Evolutionary conservation across 768 basidiomycete genomes (phyloP), one percentile per base, ranked within the genome.

Genomic region (Pisolithus orientalis): DNA sequence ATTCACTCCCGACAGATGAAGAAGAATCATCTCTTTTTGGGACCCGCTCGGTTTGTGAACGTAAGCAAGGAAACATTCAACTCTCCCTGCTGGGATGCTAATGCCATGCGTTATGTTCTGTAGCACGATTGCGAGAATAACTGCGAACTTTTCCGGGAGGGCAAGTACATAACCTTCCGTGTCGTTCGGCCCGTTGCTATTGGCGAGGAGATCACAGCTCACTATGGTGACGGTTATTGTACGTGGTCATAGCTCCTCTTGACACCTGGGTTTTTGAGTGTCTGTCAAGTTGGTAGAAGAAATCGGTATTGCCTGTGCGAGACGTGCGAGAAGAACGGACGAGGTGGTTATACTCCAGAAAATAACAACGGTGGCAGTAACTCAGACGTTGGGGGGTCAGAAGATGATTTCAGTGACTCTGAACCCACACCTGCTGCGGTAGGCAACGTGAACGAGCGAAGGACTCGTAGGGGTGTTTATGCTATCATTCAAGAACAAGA

Each of bases 151-250:
- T 90, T 92, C 63, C 87, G 90, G 44, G 87, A 90, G 71, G 90
- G 90, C 44, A 82, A 83, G 64, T 90, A 90, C 64, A 92, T 93
- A 70, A 92, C 91, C 27, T 93, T 93, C 70, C 82, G 88, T 39
- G 86, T 87, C 52, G 76, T 91, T 64, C 80, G 83, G 67, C 78
- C 83, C 51, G 91, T 93, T 62, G 75, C 77, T 40, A 71, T 86
- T 25, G 90, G 90, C 31, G 90, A 93, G 68, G 90, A 93, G 68
- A 85, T 93, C 44, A 90, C 90, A 29, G 90, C 90, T 40, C 88
- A 90, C 65, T 93, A 93, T 63, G 90, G 91, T 43, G 88, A 92
- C 70, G 87, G 87, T 44, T 93, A 93, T 67, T 93, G 90, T 93
- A 65, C 72, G 87, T 82, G 47, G 53, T 34, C 5, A 34, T 38